A percentile compares a stretch with the other conserved stretches of the same genome.
Conservation (phyloP, 2,329 filamentous ascomycete genomes). For the Pseudogymnoascus sp. region DNA sequence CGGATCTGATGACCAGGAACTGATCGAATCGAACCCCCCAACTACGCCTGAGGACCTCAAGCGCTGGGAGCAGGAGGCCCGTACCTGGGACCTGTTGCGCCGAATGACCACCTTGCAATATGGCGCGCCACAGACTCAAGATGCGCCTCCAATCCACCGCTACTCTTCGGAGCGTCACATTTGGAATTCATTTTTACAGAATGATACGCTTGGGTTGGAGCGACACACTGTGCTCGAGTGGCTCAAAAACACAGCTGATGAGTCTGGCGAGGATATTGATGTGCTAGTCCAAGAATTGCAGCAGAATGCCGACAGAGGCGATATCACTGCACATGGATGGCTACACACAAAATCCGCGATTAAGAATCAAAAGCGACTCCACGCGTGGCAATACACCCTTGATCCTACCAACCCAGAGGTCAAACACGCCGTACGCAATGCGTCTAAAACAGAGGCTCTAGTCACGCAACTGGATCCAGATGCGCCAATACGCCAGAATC, state of each 20-base stretch:
- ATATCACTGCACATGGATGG: constrained; percentile 82
- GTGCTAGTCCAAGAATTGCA: constrained; percentile 69
- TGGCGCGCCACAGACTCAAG: constrained; percentile 26
- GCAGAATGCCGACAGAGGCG: constrained; percentile 66
- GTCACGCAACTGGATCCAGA: constrained; percentile 91
- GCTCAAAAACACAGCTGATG: constrained; percentile 69
- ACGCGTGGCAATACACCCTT: constrained; percentile 56
- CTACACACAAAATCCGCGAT: constrained; percentile 84
- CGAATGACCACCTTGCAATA: constrained; percentile 57
- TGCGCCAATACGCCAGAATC: constrained; percentile 69
- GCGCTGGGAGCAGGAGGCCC: constrained; percentile 71
- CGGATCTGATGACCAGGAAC: background rate
- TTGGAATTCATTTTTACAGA: constrained; percentile 66
- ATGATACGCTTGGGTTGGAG: constrained; percentile 67
- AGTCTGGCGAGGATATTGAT: constrained; percentile 61
- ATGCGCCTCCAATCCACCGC: constrained; percentile 35
- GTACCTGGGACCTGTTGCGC: constrained; percentile 82
- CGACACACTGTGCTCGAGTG: constrained; percentile 75
- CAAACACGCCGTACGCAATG: constrained; percentile 47
- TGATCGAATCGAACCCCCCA: constrained; percentile 20
- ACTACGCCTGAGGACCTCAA: constrained; percentile 42
- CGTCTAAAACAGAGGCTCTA: constrained; percentile 52
- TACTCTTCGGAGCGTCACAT: constrained; percentile 54
- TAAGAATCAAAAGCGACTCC: constrained; percentile 78
- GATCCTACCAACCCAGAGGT: constrained; percentile 53